Percentiles rank a stretch among this genome's conserved stretches.
Conservation (phyloP, 2,329 filamentous ascomycete genomes). For the Fusarium sacchari region DNA sequence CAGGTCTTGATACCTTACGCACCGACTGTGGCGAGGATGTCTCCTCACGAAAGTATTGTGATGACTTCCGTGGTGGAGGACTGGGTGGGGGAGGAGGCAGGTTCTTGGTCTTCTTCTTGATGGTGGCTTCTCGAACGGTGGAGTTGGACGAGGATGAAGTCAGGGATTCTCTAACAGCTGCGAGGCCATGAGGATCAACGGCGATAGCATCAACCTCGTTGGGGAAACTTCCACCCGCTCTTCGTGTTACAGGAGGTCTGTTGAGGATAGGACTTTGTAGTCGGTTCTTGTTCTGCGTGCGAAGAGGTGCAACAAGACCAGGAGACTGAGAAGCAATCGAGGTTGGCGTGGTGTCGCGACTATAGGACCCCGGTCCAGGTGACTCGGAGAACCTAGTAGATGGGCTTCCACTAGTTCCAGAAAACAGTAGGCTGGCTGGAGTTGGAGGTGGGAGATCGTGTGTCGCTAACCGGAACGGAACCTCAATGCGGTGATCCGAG, state of each 20-base stretch:
- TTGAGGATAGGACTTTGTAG: slow-evolving; percentile 66
- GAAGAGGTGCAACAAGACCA: slow-evolving; percentile 62
- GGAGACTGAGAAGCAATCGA: slow-evolving; percentile 82
- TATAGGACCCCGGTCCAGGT: slow-evolving; percentile 74
- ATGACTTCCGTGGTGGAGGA: slow-evolving; percentile 70
- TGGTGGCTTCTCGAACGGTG: slow-evolving; percentile 66
- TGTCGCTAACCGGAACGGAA: slow-evolving; percentile 67
- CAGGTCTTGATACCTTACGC: slow-evolving; percentile 44
- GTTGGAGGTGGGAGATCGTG: slow-evolving; percentile 74
- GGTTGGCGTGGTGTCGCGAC: slow-evolving; percentile 80
- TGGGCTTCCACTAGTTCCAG: slow-evolving; percentile 74
- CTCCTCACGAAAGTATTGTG: slow-evolving; percentile 61
- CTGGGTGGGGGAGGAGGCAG: slow-evolving; percentile 65
- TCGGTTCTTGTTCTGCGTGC: slow-evolving; percentile 58
- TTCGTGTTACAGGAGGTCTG: slow-evolving; percentile 69
- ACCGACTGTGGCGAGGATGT: slow-evolving; percentile 53
- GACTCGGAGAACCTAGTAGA: slow-evolving; percentile 82
- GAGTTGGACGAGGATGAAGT: slow-evolving; percentile 79
- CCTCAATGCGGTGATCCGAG: slow-evolving; percentile 53
- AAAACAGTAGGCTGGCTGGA: slow-evolving; percentile 64
- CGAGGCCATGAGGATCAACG: slow-evolving; percentile 66
- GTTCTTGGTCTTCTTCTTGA: slow-evolving; percentile 55
- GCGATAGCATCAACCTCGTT: slow-evolving; percentile 59
- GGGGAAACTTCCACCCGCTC: slow-evolving; percentile 64
- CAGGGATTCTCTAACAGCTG: slow-evolving; percentile 74